Base-by-base conservation (phyloP, 495 filamentous ascomycete genomes). In the Penicillium cataractarum region DNA sequence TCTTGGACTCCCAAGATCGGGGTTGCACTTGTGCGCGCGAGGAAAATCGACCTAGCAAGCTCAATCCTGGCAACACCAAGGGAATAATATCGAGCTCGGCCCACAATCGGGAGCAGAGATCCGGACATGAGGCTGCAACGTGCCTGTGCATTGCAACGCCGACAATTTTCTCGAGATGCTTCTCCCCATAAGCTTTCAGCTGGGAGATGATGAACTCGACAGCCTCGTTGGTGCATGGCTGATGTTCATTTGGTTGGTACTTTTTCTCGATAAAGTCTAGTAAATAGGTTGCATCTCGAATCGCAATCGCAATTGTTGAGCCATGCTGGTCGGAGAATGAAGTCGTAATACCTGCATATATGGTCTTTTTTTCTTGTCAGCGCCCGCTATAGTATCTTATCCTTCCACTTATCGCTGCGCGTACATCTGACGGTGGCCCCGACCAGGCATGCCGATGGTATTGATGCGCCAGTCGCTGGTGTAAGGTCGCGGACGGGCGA, bases 271-370 rank as follows among this genome's bases (percentile, higher is more conserved):
- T 82, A 61, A 90, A 94, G 70, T 95, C 92, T 37, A 92, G 79
- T 22, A 90, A 82, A 68, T 96, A 96, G 0, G 88, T 89, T 6
- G 86, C 82, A 72, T 96, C 91, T 65, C 92, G 90, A 59, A 90
- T 84, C 6, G 89, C 89, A 51, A 94, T 74, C 5, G 87, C 86
- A 19, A 91, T 77, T 0, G 82, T 79, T 8, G 85, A 78, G 0
- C 79, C 78, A 37, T 80, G 73, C 33, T 83, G 65, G 32, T 84
- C 77, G 4, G 80, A 74, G 22, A 82, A 78, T 19, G 79, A 78
- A 32, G 78, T 80, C 1, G 89, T 86, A 29, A 89, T 78, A 40
- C 89, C 89, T 26, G 83, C 81, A 60, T 87, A 92, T 24, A 90
- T 82, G 9, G 80, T 83, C 89, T 91, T 65, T 27, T 12, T 15